phyloP scores from a whole-genome alignment of 2,329 filamentous ascomycete species.

The Blumeria graminis region DNA sequence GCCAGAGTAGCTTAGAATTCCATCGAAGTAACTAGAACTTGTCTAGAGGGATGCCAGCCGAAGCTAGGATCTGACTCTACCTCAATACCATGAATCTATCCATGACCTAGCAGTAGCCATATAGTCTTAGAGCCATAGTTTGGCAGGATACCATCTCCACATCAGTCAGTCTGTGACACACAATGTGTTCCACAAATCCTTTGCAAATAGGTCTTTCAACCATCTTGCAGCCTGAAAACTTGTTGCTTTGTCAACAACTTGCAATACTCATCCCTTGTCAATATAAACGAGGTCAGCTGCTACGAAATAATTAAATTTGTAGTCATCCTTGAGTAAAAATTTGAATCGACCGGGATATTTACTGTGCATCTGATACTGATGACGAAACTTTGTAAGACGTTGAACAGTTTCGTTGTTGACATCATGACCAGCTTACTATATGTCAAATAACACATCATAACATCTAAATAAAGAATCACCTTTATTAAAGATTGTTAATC shows the following conservation, averaged over 20 bases:
- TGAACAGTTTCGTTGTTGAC: neutral
- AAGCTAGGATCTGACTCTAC: no score
- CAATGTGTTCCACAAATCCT: neutral
- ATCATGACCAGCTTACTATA: neutral
- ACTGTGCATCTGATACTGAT: neutral
- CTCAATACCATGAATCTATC: no score
- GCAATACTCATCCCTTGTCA: neutral
- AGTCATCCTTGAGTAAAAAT: neutral
- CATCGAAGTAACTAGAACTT: no score
- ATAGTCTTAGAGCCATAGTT: no score
- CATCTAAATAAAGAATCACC: no score
- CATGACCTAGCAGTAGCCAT: no score
- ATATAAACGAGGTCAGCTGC: constrained; percentile 1
- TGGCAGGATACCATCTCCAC: no score
- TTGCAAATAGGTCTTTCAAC: neutral
- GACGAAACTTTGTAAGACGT: neutral
- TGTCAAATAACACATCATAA: no score
- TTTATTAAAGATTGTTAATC: no score
- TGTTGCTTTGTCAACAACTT: constrained; percentile 2
- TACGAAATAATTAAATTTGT: constrained; percentile 1
- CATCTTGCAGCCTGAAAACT: constrained; percentile 1
- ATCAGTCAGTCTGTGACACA: no score
- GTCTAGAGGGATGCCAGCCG: no score
- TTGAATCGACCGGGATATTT: neutral
- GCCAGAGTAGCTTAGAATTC: no score